Evolutionary conservation across 805 yeast genomes (phyloP), one percentile per base, ranked within the genome.

Genomic region (Candida saitoana): DNA sequence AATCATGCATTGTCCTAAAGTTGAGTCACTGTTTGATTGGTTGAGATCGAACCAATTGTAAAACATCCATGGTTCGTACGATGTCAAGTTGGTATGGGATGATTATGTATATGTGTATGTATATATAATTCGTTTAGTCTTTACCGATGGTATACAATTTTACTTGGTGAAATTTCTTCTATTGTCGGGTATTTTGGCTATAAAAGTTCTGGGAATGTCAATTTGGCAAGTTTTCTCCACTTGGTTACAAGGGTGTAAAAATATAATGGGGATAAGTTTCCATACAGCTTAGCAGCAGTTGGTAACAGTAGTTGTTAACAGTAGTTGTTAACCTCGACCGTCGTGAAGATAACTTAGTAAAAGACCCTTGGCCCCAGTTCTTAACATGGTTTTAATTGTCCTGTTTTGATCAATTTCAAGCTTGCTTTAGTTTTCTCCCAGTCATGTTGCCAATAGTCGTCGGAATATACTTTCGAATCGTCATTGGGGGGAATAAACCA

Each of bases 401-500:
- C 49, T 8, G 27, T 11, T 32, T 34, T 27, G 29, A 18, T 40
- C 17, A 42, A 36, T 5, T 54, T 49, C 11, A 65, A 36, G 17
- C 65, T 68, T 22, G 53, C 57, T 35, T 50, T 14, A 0, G 83
- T 78, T 46, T 69, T 56, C 27, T 58, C 55, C 52, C 65, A 80
- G 50, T 82, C 86, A 7, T 69, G 60, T 2, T 34, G 34, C 87
- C 87, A 82, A 48, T 73, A 79, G 0, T 43, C 46, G 41, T 77
- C 81, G n/a, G 45, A 39, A 49, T 81, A 79, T 1, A 76, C 70
- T 14, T 60, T 52, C 0, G 53, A 48, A 1, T 49, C 38, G 6
- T 54, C 38, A 1, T 44, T 39, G 0, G 88, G 87, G 4, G 90
- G 87, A 5, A 77, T 68, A 54, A 77, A 82, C 91, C 91, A 84